These are phyloP conservation scores for Neurospora sp. DNA, from an alignment of 495 filamentous ascomycete genomes.

Conservation along the genomic window DNA sequence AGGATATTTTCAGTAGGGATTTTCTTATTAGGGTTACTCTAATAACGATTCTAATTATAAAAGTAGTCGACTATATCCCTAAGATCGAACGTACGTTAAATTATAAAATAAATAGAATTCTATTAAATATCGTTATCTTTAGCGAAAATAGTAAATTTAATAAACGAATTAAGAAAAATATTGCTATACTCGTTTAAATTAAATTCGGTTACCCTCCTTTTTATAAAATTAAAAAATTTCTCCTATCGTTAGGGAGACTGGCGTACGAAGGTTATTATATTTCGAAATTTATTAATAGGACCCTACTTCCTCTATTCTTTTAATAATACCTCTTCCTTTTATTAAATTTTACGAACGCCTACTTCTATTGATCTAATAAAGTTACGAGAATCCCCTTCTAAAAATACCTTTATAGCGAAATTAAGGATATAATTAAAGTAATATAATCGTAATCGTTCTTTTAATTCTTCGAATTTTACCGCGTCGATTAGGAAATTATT, in stretches of 20 bases:
- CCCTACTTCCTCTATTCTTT: too few species aligned
- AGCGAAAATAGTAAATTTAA: neutral
- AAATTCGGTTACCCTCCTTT: neutral
- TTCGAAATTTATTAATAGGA: neutral
- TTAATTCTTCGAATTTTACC: too few species aligned
- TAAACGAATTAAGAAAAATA: neutral
- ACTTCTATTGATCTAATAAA: too few species aligned
- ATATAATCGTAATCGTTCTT: too few species aligned
- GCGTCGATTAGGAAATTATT: too few species aligned
- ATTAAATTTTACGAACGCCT: too few species aligned
- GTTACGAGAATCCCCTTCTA: too few species aligned
- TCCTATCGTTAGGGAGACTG: neutral
- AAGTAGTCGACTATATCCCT: neutral
- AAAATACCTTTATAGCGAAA: too few species aligned
- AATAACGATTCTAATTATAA: neutral
- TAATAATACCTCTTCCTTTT: too few species aligned
- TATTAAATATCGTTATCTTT: neutral
- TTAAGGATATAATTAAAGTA: too few species aligned
- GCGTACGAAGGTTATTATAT: neutral
- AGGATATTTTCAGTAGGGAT: neutral
- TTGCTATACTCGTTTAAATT: neutral
- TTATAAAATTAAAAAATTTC: neutral
- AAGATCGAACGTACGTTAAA: neutral
- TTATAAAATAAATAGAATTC: neutral
- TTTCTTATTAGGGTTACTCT: neutral